Conservation (phyloP, 495 filamentous ascomycete genomes). For the Barbatosphaeria neglecta region DNA sequence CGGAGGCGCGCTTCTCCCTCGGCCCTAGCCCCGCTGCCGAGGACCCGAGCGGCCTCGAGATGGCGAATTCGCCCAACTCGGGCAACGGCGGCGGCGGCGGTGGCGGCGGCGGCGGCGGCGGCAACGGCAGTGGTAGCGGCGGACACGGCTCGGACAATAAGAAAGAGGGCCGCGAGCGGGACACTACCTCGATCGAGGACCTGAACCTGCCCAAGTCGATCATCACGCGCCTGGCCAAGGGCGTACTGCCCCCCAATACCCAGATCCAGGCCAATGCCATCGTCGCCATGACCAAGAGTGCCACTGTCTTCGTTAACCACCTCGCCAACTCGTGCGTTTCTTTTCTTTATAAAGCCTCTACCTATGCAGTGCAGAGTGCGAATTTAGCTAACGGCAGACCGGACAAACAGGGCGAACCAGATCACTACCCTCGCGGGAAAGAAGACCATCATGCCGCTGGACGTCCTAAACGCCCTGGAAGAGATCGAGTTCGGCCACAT, state of each 20-base stretch:
- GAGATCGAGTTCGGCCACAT: slow-evolving; percentile 79
- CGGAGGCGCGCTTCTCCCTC: slow-evolving; percentile 27
- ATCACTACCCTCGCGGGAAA: slow-evolving; percentile 50
- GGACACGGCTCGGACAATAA: neutral
- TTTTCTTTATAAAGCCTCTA: neutral
- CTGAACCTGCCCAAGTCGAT: slow-evolving; percentile 88
- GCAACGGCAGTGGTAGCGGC: slow-evolving; percentile 12
- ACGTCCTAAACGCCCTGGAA: slow-evolving; percentile 71
- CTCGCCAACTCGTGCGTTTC: slow-evolving; percentile 63
- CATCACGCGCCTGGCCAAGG: slow-evolving; percentile 84
- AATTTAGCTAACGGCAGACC: too few species aligned
- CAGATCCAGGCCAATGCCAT: slow-evolving; percentile 90
- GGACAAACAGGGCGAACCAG: slow-evolving; percentile 73
- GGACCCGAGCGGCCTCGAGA: slow-evolving; percentile 15
- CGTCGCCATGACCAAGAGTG: slow-evolving; percentile 80
- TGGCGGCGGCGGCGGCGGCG: slow-evolving; percentile 11
- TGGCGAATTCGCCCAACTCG: too few species aligned
- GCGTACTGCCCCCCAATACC: slow-evolving; percentile 91
- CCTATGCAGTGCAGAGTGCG: too few species aligned
- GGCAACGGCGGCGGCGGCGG: slow-evolving; percentile 10
- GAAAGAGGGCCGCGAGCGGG: slow-evolving; percentile 12
- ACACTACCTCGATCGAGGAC: slow-evolving; percentile 45
- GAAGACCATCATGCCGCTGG: slow-evolving; percentile 74
- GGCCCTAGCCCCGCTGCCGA: too few species aligned
- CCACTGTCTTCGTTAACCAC: slow-evolving; percentile 90